Evolutionary conservation across 1,284 basidiomycete genomes (phyloP).

Genomic region (Ceratobasidium sp.): DNA sequence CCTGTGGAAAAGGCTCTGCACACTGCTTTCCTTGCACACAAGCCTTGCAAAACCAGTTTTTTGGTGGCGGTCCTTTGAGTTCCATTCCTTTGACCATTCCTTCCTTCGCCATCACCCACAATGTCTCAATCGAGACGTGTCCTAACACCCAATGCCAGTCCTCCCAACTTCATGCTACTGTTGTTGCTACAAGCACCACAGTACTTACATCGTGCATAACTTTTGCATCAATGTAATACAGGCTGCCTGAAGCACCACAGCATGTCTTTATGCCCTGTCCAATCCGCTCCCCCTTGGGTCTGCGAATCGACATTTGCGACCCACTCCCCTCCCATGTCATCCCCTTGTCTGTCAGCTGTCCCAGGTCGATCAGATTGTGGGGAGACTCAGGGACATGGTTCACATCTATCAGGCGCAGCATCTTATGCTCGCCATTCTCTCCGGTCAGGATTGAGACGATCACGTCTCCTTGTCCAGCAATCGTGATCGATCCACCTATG

Average conservation of each 20-base stretch:
- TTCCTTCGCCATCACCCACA: slow-evolving; percentile 8
- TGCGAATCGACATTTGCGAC: background rate
- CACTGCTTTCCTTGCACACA: slow-evolving; percentile 5
- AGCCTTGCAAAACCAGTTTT: background rate
- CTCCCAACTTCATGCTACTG: background rate
- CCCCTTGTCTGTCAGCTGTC: background rate
- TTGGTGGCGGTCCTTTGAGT: background rate
- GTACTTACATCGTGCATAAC: background rate
- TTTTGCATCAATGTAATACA: background rate
- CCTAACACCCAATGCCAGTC: slow-evolving; percentile 13
- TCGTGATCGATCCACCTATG: background rate
- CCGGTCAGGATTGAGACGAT: background rate
- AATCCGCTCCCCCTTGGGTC: background rate
- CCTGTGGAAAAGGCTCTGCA: background rate
- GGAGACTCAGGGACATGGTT: background rate
- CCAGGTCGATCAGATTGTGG: background rate
- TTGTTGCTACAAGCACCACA: background rate
- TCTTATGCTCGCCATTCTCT: background rate
- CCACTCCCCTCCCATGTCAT: background rate
- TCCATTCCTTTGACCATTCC: slow-evolving; percentile 15
- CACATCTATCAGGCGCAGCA: slow-evolving; percentile 2
- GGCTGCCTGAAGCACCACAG: background rate
- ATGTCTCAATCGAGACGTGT: slow-evolving; percentile 6
- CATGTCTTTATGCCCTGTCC: background rate
- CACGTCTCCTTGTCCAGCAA: background rate